Percentiles rank a stretch among this genome's conserved stretches.
These are phyloP conservation scores for Eucalyptus tenuipes DNA, from an alignment of 345 rosid genomes.

Conservation along the genomic window DNA sequence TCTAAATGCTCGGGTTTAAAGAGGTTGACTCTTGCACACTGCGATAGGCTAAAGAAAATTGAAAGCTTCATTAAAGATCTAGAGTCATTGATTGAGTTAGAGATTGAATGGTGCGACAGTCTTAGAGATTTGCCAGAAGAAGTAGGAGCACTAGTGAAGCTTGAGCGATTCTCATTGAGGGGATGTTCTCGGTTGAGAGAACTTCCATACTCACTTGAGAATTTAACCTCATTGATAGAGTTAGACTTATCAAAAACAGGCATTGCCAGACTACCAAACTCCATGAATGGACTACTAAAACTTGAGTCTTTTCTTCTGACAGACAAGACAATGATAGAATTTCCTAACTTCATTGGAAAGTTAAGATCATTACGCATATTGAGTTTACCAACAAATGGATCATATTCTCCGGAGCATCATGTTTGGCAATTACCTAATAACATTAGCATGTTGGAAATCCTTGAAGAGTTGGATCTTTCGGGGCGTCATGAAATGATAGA, in stretches of 20 bases:
- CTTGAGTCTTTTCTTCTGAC: fast-evolving
- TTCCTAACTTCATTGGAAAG: neutral
- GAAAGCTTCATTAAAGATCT: fast-evolving
- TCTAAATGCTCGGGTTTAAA: fast-evolving
- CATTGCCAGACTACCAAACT: neutral
- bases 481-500: fast-evolving
- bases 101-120: fast-evolving
- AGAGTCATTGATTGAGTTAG: fast-evolving
- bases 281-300: neutral
- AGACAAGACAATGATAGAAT: fast-evolving
- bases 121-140: neutral
- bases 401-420: neutral
- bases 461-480: neutral
- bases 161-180: neutral
- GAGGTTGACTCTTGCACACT: neutral
- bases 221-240: neutral
- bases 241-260: neutral
- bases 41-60: neutral
- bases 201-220: neutral
- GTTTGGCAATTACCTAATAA: neutral
- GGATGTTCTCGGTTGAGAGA: neutral
- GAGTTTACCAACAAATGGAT: neutral
- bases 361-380: neutral
- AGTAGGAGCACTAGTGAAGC: neutral
- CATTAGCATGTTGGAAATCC: neutral